These are phyloP conservation scores for Karstenula rhodostoma DNA, from an alignment of 2,329 filamentous ascomycete genomes.

Conservation along the genomic window DNA sequence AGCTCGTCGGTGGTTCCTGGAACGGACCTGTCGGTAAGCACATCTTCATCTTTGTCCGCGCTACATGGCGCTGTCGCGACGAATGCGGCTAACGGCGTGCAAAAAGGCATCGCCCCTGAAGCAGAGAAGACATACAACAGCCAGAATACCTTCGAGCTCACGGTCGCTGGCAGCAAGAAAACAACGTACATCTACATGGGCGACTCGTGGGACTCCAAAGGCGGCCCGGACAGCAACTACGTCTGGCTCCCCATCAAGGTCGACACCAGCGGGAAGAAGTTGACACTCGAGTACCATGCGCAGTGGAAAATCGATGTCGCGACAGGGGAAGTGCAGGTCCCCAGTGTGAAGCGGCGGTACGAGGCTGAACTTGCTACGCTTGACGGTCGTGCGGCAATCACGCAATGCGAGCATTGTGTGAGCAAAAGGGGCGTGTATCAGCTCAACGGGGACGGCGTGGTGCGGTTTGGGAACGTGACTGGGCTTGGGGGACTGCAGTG, in stretches of 20 bases:
- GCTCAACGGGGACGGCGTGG: slow-evolving; percentile 25
- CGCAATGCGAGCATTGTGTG: slow-evolving; percentile 18
- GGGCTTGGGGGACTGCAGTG: slow-evolving; percentile 49
- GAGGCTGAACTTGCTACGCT: slow-evolving; percentile 40
- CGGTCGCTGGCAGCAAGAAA: slow-evolving; percentile 46
- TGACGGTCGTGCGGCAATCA: slow-evolving; percentile 28
- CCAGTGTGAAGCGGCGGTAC: slow-evolving; percentile 46
- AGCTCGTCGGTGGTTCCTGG: slow-evolving; percentile 64
- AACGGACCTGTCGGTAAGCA: slow-evolving; percentile 38
- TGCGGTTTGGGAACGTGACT: slow-evolving; percentile 50
- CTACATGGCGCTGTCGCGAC: background rate
- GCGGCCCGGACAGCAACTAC: slow-evolving; percentile 49
- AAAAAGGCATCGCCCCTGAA: slow-evolving; percentile 57
- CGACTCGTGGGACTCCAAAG: slow-evolving; percentile 65
- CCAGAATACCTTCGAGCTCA: slow-evolving; percentile 65
- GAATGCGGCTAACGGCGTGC: slow-evolving; percentile 50
- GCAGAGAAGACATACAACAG: slow-evolving; percentile 64
- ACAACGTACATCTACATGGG: slow-evolving; percentile 64
- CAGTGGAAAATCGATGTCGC: slow-evolving; percentile 53
- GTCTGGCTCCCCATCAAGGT: slow-evolving; percentile 53
- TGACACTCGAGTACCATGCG: slow-evolving; percentile 49
- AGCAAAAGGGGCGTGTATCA: slow-evolving; percentile 28
- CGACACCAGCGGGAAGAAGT: slow-evolving; percentile 41
- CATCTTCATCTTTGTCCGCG: background rate
- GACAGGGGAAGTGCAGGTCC: slow-evolving; percentile 48